Base-by-base conservation (phyloP, 306 rosid species). In the Begonia fuchsioides region DNA sequence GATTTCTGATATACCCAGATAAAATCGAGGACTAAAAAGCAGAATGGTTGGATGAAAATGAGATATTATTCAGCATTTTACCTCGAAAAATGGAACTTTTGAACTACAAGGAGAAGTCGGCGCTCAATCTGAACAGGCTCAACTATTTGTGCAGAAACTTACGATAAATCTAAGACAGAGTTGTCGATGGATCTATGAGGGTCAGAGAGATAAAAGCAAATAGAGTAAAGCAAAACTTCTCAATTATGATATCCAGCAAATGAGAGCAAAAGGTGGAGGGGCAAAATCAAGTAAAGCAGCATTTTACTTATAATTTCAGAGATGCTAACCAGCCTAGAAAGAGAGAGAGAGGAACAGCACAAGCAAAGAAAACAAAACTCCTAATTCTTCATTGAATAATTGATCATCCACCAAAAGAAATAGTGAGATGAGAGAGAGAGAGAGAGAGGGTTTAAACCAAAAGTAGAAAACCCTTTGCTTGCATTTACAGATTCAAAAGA, bases 381-480 rank as follows among this genome's bases (percentile, higher is more conserved):
- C 56, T 54, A 13, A 15, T 44, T 20, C 56, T 45, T 66, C 11
- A 50, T 39, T 17, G 20, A 15, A 54, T 50, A 67, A 38, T 67
- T 38, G 57, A 60, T 67, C 9, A 26, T 54, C 56, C 6, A 60
- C 53, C 53, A 72, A 19, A 60, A 65, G 32, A 68, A 58, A 75
- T 69, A 73, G 51, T 38, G 47, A 39, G 59, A 68, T 6, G 61
- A 49, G 12, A 39, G 12, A 15, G 54, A 17, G 63, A 71, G 57
- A 67, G 58, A 52, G n/a, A n/a, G n/a, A n/a, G n/a, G n/a, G n/a
- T n/a, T n/a, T n/a, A n/a, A n/a, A n/a, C 69, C 51, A 58, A 69
- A 52, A 64, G 47, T 67, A 62, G 74, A 81, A 43, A 57, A 48
- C 54, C 38, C 56, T 68, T 80, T 83, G 93, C 94, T 83, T 83